phyloP scores from a whole-genome alignment of 352 stramenopile species.

The Bremia lactucae region DNA sequence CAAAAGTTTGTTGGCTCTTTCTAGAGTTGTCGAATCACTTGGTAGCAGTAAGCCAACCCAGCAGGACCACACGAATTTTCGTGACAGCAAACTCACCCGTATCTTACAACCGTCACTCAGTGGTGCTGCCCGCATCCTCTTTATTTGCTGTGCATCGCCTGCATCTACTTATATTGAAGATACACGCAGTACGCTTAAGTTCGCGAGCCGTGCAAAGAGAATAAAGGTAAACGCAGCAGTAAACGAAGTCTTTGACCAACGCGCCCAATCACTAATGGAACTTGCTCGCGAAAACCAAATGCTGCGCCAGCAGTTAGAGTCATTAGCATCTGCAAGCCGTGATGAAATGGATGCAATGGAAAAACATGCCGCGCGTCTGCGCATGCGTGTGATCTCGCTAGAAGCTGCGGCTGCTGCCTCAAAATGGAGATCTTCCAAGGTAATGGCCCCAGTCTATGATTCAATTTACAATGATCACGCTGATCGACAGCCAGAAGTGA shows the following conservation, averaged over 20 bases:
- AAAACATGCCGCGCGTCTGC: conserved; percentile 19
- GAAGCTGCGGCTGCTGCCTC: conserved; percentile 23
- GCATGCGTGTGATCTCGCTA: conserved; percentile 27
- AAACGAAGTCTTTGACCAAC: conserved; percentile 34
- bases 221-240: conserved; percentile 50
- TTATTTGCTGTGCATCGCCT: conserved; percentile 82
- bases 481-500: conserved; percentile 20
- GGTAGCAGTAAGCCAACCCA: conserved; percentile 52
- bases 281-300: conserved; percentile 36
- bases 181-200: conserved; percentile 87
- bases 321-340: conserved; percentile 19
- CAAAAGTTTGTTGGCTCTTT: conserved; percentile 65
- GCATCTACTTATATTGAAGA: conserved; percentile 70
- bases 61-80: conserved; percentile 82
- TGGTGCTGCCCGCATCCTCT: conserved; percentile 66
- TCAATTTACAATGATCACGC: conserved; percentile 4
- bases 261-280: conserved; percentile 21
- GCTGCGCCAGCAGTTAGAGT: conserved; percentile 27
- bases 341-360: conserved; percentile 33
- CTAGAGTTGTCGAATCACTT: conserved; percentile 86
- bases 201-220: conserved; percentile 81
- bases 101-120: conserved; percentile 85
- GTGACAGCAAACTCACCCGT: conserved; percentile 89
- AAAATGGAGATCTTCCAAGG: conserved; percentile 10
- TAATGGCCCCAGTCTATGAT: conserved; percentile 13